Conservation (phyloP, 306 rosid species). For the Corylus americana region DNA sequence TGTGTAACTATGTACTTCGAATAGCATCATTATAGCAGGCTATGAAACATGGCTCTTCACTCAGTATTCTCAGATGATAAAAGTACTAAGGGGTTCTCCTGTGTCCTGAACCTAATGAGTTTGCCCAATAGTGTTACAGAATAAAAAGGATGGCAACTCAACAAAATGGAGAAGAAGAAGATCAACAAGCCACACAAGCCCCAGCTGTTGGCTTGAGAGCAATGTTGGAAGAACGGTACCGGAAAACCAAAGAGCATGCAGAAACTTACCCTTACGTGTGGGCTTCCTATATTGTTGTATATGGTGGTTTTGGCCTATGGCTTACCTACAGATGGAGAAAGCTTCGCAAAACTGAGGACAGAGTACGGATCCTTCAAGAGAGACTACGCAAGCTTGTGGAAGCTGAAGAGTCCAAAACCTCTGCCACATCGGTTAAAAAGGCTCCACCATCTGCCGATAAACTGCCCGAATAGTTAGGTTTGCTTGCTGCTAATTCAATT, state of each 20-base stretch:
- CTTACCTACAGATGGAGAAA: constrained; percentile 72
- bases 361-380: constrained; percentile 61
- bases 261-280: constrained; percentile 83
- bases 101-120: not conserved
- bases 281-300: constrained; percentile 78
- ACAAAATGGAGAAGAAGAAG: constrained; percentile 46
- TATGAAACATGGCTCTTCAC: not conserved
- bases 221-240: constrained; percentile 50
- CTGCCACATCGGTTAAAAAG: constrained; percentile 46
- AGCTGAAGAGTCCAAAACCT: constrained; percentile 52
- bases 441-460: constrained; percentile 47
- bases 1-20: not conserved
- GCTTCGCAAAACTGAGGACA: constrained; percentile 77
- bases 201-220: constrained; percentile 38
- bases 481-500: constrained; percentile 16
- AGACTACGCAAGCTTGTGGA: constrained; percentile 55
- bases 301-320: constrained; percentile 76
- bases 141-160: constrained; percentile 30
- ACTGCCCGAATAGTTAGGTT: constrained; percentile 27
- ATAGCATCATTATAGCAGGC: not conserved
- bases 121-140: not conserved
- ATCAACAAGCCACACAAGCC: constrained; percentile 29
- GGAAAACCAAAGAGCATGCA: constrained; percentile 61
- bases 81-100: not conserved
- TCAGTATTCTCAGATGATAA: not conserved